Evolutionary conservation across 306 rosid species (phyloP).

Genomic region (Cercis canadensis): DNA sequence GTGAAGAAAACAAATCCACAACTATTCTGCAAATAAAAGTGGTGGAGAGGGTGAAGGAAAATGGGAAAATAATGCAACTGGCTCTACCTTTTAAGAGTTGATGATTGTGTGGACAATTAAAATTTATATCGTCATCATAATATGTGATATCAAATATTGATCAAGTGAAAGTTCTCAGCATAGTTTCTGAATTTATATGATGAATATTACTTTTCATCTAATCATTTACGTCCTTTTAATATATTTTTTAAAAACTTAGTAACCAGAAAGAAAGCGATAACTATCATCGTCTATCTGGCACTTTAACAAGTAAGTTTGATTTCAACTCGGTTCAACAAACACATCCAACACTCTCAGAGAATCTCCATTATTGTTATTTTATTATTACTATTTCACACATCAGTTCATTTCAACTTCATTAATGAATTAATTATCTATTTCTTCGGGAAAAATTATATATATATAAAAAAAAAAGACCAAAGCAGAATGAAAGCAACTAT

Average conservation of each 20-base stretch:
- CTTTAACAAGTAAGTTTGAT: conserved; percentile 19
- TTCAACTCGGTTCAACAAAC: conserved; percentile 28
- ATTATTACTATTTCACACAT: neutral
- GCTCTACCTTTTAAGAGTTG: neutral
- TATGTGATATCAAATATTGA: conserved; percentile 19
- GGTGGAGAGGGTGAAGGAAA: conserved; percentile 21
- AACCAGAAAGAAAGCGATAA: conserved; percentile 9
- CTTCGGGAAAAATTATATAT: conserved; percentile 2
- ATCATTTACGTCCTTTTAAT: neutral
- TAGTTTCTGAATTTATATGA: no score
- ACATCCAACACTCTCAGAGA: conserved; percentile 17
- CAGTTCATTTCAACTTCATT: conserved; percentile 26
- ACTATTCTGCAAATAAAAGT: conserved; percentile 1
- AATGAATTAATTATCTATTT: conserved; percentile 27
- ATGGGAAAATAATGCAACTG: conserved; percentile 19
- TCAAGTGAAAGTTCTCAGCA: neutral
- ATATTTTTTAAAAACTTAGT: neutral
- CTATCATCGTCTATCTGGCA: conserved; percentile 12
- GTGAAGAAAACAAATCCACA: conserved; percentile 20
- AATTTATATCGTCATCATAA: neutral
- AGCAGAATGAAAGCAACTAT: conserved; percentile 24
- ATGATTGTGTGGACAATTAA: neutral
- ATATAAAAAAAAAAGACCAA: conserved; percentile 13
- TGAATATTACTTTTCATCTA: neutral
- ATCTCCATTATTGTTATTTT: neutral